These are phyloP conservation scores for Lachancea waltii DNA, from an alignment of 805 yeast species.

Conservation along the genomic window DNA sequence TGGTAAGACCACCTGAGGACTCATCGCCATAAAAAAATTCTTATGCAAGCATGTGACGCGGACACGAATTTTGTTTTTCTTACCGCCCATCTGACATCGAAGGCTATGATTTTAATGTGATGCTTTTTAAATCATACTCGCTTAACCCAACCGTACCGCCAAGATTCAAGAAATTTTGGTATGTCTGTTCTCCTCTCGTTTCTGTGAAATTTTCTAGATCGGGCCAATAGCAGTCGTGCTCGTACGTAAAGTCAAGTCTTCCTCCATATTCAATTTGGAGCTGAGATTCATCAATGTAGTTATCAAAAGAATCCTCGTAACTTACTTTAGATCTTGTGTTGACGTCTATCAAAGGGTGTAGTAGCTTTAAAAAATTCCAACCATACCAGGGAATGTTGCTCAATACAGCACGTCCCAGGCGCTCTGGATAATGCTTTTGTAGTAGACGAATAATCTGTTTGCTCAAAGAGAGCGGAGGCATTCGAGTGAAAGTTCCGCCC, in stretches of 20 bases:
- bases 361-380: slow-evolving; percentile 48
- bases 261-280: slow-evolving; percentile 45
- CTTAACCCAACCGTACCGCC: slow-evolving; percentile 49
- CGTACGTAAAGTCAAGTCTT: slow-evolving; percentile 42
- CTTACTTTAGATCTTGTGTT: slow-evolving; percentile 50
- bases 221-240: slow-evolving; percentile 50
- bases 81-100: too few relatives aligned
- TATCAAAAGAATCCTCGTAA: slow-evolving; percentile 51
- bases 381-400: slow-evolving; percentile 54
- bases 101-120: neutral
- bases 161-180: slow-evolving; percentile 33
- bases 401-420: slow-evolving; percentile 48
- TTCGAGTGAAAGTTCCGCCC: slow-evolving; percentile 30
- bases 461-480: slow-evolving; percentile 46
- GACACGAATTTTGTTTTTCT: neutral
- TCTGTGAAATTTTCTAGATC: slow-evolving; percentile 41
- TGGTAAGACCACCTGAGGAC: too few relatives aligned
- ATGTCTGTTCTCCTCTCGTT: slow-evolving; percentile 34
- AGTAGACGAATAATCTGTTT: slow-evolving; percentile 45
- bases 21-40: too few relatives aligned
- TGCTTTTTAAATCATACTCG: slow-evolving; percentile 45
- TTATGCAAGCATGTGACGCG: neutral
- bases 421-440: slow-evolving; percentile 54
- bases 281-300: slow-evolving; percentile 48
- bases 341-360: slow-evolving; percentile 54